Percentiles rank a stretch among this genome's conserved stretches.
Evolutionary conservation across 352 stramenopile species (phyloP).

Genomic region (Elongisporangium anandrum): DNA sequence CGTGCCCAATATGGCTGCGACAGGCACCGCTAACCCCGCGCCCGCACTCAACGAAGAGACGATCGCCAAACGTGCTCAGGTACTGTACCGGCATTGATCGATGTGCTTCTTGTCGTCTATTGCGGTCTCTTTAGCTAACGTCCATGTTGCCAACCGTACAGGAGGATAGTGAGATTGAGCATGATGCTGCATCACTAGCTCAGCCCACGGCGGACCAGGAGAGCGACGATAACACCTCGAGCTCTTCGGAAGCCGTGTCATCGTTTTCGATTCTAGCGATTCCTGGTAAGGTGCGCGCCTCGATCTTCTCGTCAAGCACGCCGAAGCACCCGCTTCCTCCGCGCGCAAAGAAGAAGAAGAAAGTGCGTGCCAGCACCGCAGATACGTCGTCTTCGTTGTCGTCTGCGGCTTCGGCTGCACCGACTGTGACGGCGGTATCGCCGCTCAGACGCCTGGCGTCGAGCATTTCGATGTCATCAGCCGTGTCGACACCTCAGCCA

Average conservation of each 20-base stretch:
- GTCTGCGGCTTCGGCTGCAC: slow-evolving; percentile 10
- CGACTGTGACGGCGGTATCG: slow-evolving; percentile 19
- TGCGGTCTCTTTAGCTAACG: background rate
- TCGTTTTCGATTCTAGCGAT: slow-evolving; percentile 41
- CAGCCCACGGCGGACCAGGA: slow-evolving; percentile 13
- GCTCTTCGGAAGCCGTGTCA: slow-evolving; percentile 25
- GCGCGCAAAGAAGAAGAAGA: slow-evolving; percentile 23
- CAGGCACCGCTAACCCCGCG: background rate
- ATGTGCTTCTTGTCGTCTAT: background rate
- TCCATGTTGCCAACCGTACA: background rate
- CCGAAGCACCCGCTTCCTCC: slow-evolving; percentile 1
- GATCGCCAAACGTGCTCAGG: background rate
- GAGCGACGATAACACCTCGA: slow-evolving; percentile 48
- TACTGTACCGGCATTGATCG: background rate
- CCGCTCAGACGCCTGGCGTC: slow-evolving; percentile 8
- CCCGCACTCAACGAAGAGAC: background rate
- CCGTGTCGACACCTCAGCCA: background rate
- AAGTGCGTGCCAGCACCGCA: slow-evolving; percentile 18
- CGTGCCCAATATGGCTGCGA: background rate
- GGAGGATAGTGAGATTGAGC: background rate
- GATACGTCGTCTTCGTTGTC: slow-evolving; percentile 9
- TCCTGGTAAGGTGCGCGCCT: slow-evolving; percentile 34
- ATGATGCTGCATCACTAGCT: background rate
- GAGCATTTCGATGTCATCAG: background rate
- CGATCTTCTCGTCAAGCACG: slow-evolving; percentile 21